These are phyloP conservation scores for Polyplosphaeria fusca DNA, from an alignment of 495 filamentous ascomycete genomes.

Conservation along the genomic window DNA sequence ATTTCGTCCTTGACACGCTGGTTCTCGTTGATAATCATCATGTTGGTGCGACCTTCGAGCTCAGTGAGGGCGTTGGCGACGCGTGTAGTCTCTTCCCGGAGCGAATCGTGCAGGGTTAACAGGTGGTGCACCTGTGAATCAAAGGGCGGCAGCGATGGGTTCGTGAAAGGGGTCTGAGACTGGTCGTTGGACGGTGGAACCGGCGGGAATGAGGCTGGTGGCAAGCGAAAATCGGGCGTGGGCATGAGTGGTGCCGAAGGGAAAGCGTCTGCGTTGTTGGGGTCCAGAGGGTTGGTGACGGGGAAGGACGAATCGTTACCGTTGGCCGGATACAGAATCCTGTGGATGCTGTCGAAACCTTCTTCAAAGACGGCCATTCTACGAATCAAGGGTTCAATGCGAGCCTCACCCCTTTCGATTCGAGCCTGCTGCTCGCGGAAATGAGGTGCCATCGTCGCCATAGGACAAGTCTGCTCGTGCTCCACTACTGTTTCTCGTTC, in stretches of 20 bases:
- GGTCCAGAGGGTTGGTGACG: slow-evolving; percentile 29
- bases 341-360: slow-evolving; percentile 50
- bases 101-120: slow-evolving; percentile 64
- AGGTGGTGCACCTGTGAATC: slow-evolving; percentile 57
- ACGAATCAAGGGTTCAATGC: slow-evolving; percentile 54
- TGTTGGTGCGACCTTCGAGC: slow-evolving; percentile 62
- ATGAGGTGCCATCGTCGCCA: slow-evolving; percentile 58
- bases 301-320: slow-evolving; percentile 25
- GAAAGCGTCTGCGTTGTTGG: slow-evolving; percentile 24
- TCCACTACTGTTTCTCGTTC: slow-evolving; percentile 49
- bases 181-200: slow-evolving; percentile 14
- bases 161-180: slow-evolving; percentile 21
- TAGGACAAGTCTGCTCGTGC: slow-evolving; percentile 56
- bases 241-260: slow-evolving; percentile 15
- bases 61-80: slow-evolving; percentile 58
- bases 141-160: slow-evolving; percentile 35
- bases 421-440: slow-evolving; percentile 57
- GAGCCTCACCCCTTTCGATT: slow-evolving; percentile 55
- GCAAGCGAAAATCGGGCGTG: slow-evolving; percentile 33
- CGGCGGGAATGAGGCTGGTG: slow-evolving; percentile 28
- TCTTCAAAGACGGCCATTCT: slow-evolving; percentile 60
- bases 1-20: slow-evolving; percentile 66
- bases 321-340: slow-evolving; percentile 39
- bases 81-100: slow-evolving; percentile 61
- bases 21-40: slow-evolving; percentile 67